A percentile compares a stretch with the other conserved stretches of the same genome.
Evolutionary conservation across 2,329 filamentous ascomycete genomes (phyloP).

Genomic region (Nothophoma quercina): DNA sequence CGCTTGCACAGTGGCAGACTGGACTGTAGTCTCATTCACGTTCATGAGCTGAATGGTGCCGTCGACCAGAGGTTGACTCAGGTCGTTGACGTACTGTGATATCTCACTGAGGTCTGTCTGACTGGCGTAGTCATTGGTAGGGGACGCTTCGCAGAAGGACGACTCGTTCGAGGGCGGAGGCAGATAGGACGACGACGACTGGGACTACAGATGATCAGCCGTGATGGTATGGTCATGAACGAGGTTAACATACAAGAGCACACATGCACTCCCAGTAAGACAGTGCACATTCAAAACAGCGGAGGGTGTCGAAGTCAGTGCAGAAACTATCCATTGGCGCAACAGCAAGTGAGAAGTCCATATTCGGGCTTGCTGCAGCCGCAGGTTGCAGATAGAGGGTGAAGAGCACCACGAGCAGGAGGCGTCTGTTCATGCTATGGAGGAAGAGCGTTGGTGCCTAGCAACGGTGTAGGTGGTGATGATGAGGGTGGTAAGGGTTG

Average conservation of each 20-base stretch:
- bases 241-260: conserved; percentile 31
- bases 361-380: conserved; percentile 34
- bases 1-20: conserved; percentile 33
- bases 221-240: no score
- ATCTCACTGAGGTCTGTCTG: conserved; percentile 6
- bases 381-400: conserved; percentile 36
- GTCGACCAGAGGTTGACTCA: conserved; percentile 11
- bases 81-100: conserved; percentile 2
- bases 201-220: conserved; percentile 27
- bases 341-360: conserved; percentile 31
- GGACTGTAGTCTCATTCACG: conserved; percentile 38
- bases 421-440: conserved; percentile 40
- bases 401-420: conserved; percentile 37
- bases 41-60: conserved; percentile 27
- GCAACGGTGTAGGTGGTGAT: conserved; percentile 18
- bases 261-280: conserved; percentile 30
- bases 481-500: conserved; percentile 17
- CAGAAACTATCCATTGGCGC: conserved; percentile 33
- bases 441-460: conserved; percentile 31
- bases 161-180: conserved; percentile 2
- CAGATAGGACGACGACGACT: conserved; percentile 11
- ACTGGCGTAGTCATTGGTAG: conserved; percentile 13
- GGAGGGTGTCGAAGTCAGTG: conserved; percentile 32
- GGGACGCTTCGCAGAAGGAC: conserved; percentile 7
- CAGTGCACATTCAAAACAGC: conserved; percentile 38